Conservation (phyloP, 1,284 basidiomycete genomes). For the Chondrostereum purpureum region DNA sequence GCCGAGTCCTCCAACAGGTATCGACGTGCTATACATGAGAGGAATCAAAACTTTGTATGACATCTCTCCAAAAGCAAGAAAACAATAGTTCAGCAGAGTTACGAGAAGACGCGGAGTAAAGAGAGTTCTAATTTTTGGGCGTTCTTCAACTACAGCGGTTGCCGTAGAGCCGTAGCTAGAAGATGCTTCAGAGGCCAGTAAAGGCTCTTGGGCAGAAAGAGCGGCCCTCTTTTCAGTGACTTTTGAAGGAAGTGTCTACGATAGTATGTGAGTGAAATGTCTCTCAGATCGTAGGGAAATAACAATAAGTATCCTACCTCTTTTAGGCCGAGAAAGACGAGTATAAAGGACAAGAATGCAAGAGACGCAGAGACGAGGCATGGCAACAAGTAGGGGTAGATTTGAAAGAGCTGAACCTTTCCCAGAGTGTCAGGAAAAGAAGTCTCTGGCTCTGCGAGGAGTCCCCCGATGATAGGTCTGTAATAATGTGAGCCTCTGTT, state of each 20-base stretch:
- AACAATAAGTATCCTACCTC: conserved; percentile 25
- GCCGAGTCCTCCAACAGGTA: conserved; percentile 30
- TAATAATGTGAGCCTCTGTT: conserved; percentile 1
- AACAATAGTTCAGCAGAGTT: conserved; percentile 30
- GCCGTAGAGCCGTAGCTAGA: background rate
- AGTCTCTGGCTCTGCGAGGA: conserved; percentile 32
- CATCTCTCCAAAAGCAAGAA: conserved; percentile 32
- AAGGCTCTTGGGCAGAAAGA: background rate
- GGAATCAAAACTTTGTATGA: conserved; percentile 28
- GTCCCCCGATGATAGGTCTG: conserved; percentile 36
- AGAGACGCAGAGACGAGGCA: conserved; percentile 27
- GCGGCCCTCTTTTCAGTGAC: background rate
- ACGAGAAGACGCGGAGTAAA: conserved; percentile 27
- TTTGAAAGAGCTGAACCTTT: conserved; percentile 22
- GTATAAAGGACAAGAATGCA: conserved; percentile 22
- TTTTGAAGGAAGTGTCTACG: background rate
- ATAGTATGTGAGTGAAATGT: background rate
- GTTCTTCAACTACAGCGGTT: background rate
- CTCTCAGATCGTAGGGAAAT: background rate
- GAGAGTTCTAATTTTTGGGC: background rate
- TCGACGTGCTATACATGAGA: conserved; percentile 31
- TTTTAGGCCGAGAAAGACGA: conserved; percentile 23
- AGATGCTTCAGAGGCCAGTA: background rate
- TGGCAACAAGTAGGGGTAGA: conserved; percentile 37
- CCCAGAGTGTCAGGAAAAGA: conserved; percentile 31